Evolutionary conservation across 192 early-diverging fungal genomes (phyloP).

Genomic region (Mortierella hygrophila): DNA sequence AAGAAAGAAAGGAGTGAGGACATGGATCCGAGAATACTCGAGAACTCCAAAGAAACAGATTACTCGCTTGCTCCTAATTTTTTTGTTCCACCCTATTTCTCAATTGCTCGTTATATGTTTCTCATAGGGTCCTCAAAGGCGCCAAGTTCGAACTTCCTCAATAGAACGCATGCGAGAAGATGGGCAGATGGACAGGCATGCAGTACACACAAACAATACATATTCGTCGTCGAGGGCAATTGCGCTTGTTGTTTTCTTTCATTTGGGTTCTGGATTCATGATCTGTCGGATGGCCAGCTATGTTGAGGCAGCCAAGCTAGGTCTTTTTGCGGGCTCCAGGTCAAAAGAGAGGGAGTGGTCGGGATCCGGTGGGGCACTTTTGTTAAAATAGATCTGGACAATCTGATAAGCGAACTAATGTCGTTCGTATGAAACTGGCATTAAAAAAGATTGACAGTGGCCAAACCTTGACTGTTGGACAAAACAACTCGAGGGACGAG

Average conservation of each 20-base stretch:
- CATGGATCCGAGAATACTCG: neutral
- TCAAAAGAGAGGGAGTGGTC: neutral
- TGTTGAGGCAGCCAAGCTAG: neutral
- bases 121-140: slow-evolving; percentile 70
- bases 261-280: neutral
- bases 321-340: neutral
- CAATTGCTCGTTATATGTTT: neutral
- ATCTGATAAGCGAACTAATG: too few relatives aligned
- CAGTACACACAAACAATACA: neutral
- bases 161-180: slow-evolving; percentile 13
- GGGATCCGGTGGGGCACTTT: neutral
- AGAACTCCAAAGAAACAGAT: neutral
- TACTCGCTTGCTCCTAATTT: neutral
- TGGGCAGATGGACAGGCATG: neutral
- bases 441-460: too few relatives aligned
- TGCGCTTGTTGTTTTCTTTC: neutral
- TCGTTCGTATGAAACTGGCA: too few relatives aligned
- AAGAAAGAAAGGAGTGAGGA: neutral
- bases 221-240: neutral
- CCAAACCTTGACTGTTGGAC: too few relatives aligned
- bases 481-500: too few relatives aligned
- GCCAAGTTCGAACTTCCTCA: slow-evolving; percentile 74
- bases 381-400: too few relatives aligned
- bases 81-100: neutral
- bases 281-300: neutral